phyloP scores from a whole-genome alignment of 2,329 filamentous ascomycete genomes.

The Dothideomycetes sp. region DNA sequence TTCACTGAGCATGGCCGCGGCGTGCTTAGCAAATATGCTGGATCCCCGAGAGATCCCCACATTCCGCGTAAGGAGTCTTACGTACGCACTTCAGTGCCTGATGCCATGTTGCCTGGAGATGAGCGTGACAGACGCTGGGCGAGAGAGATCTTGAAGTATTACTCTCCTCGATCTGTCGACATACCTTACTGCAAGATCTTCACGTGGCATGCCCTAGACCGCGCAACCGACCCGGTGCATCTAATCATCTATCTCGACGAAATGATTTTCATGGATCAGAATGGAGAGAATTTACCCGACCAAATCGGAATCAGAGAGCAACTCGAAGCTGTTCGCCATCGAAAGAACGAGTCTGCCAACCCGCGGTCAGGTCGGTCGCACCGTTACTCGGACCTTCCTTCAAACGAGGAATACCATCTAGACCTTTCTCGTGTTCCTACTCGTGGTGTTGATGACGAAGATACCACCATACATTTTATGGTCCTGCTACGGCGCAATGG shows the following conservation, averaged over 20 bases:
- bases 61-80: slow-evolving; percentile 7
- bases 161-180: slow-evolving; percentile 2
- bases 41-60: slow-evolving; percentile 5
- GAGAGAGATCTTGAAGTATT: slow-evolving; percentile 1
- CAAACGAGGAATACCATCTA: too few species aligned
- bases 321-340: neutral
- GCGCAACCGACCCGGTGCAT: slow-evolving; percentile 6
- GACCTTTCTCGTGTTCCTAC: too few species aligned
- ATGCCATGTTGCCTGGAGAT: slow-evolving; percentile 2
- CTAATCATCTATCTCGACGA: slow-evolving; percentile 7
- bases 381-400: too few species aligned
- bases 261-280: slow-evolving; percentile 11
- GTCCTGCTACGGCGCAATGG: too few species aligned
- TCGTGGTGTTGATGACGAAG: too few species aligned
- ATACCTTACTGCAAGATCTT: slow-evolving; percentile 5
- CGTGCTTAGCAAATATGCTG: slow-evolving; percentile 8
- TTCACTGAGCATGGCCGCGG: neutral
- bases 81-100: slow-evolving; percentile 3
- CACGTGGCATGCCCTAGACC: slow-evolving; percentile 10
- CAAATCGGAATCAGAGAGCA: neutral
- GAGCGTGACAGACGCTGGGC: slow-evolving; percentile 5
- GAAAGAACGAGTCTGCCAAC: too few species aligned
- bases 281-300: slow-evolving; percentile 1
- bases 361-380: neutral
- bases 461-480: too few species aligned